These are phyloP conservation scores for Verticillium nubilum DNA, from an alignment of 2,329 filamentous ascomycete species.

Conservation along the genomic window DNA sequence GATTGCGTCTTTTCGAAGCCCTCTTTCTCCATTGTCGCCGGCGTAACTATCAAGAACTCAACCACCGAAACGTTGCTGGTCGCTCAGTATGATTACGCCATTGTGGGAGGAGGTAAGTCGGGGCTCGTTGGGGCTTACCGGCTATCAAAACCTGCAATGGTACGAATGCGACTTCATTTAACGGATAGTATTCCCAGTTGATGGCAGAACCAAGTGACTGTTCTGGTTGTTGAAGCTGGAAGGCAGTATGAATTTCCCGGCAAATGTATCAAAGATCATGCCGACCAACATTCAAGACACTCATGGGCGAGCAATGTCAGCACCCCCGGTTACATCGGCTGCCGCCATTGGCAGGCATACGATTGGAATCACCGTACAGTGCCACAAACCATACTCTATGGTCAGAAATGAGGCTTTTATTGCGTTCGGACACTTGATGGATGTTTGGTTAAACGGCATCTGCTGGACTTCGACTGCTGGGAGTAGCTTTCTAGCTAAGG, in stretches of 20 bases:
- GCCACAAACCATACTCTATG: constrained; percentile 24
- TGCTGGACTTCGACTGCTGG: constrained; percentile 38
- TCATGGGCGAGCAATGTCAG: constrained; percentile 9
- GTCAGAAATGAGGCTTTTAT: constrained; percentile 25
- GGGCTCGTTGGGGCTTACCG: constrained; percentile 38
- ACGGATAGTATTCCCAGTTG: not conserved
- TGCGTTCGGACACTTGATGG: constrained; percentile 33
- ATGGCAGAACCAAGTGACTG: constrained; percentile 5
- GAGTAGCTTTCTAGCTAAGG: constrained; percentile 32
- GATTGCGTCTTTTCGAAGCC: not conserved
- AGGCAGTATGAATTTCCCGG: constrained; percentile 6
- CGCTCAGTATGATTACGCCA: constrained; percentile 27
- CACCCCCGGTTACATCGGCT: constrained; percentile 14
- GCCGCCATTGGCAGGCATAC: constrained; percentile 13
- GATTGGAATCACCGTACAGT: constrained; percentile 22
- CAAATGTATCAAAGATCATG: not conserved
- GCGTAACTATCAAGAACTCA: constrained; percentile 6
- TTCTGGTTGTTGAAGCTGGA: constrained; percentile 14
- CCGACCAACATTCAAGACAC: constrained; percentile 2
- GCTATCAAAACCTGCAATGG: constrained; percentile 30
- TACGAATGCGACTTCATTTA: not conserved
- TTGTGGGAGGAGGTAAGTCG: constrained; percentile 40
- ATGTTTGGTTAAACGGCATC: constrained; percentile 33
- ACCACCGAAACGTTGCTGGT: constrained; percentile 6
- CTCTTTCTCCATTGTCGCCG: constrained; percentile 1